Base-by-base conservation (phyloP, 1,284 basidiomycete genomes). In the Taiwanofungus camphoratus region DNA sequence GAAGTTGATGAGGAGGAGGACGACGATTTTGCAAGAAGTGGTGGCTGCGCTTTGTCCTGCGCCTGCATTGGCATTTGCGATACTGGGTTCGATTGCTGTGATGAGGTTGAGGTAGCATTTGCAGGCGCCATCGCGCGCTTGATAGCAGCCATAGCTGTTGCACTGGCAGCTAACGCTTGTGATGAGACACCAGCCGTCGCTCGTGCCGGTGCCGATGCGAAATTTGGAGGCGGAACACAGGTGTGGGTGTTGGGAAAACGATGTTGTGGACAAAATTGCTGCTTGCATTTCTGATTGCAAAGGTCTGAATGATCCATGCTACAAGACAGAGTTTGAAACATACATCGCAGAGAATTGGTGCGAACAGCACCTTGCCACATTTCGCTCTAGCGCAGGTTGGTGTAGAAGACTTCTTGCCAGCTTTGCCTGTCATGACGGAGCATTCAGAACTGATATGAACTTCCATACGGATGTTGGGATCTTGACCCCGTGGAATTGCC, bases 391-490 rank as follows among this genome's bases (percentile, higher is more conserved):
- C 76, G 55, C 87, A 90, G 8, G 70, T 60, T 1, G 85, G 82
- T 39, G 69, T 67, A 5, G 75, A 69, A 50, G 71, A 77, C 19
- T 68, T 55, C 55, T 71, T 74, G 29, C 54, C 46, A 24, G 57
- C 55, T 48, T 72, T 74, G 35, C 82, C 81, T 0, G 79, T 84
- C 67, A 78, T 76, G 29, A 80, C 78, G 7, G 72, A 70, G 54
- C 87, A 90, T 38, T 84, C 80, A 1, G 56, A 66, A 26, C 57
- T 65, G 51, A 90, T 72, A 55, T 90, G 87, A 1, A 67, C 63
- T 48, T 88, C 84, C 79, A 90, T 86, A 37, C 78, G 74, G 27
- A 78, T 62, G 53, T 89, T 89, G 9, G 87, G 84, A 55, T 90
- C 82, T 57, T 86, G 78, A 18, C 81, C 82, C 0, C 72, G 77